These are phyloP conservation scores for Talaromyces sp. DNA, from an alignment of 2,329 filamentous ascomycete species.

Conservation along the genomic window DNA sequence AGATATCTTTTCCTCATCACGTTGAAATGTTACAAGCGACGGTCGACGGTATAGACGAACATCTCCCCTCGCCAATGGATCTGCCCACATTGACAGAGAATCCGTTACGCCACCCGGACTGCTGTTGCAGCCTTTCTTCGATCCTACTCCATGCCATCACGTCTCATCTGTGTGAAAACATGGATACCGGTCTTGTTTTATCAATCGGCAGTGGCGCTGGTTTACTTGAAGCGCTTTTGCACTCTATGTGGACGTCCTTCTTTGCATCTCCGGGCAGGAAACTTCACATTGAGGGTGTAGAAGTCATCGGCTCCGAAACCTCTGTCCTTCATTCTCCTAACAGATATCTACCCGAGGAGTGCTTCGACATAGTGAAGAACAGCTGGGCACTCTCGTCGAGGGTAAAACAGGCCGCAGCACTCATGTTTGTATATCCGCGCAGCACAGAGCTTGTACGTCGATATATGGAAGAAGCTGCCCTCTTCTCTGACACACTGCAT, in stretches of 20 bases:
- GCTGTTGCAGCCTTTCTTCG: slow-evolving; percentile 3
- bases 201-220: slow-evolving; percentile 5
- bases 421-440: slow-evolving; percentile 5
- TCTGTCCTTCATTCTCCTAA: background rate
- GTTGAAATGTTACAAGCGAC: background rate
- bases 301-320: background rate
- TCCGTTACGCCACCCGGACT: background rate
- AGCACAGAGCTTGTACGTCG: background rate
- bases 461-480: background rate
- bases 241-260: background rate
- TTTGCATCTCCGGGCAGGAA: background rate
- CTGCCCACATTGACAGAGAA: background rate
- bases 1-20: background rate
- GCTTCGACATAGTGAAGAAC: background rate
- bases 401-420: background rate
- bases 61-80: background rate
- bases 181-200: background rate
- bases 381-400: slow-evolving; percentile 1
- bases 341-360: slow-evolving; percentile 1
- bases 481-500: background rate
- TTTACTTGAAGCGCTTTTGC: slow-evolving; percentile 2
- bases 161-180: background rate
- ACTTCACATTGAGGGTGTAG: slow-evolving; percentile 1
- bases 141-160: background rate
- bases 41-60: background rate